Conservation (phyloP, 2,329 filamentous ascomycete genomes). For the Amauroascus verrucosus region DNA sequence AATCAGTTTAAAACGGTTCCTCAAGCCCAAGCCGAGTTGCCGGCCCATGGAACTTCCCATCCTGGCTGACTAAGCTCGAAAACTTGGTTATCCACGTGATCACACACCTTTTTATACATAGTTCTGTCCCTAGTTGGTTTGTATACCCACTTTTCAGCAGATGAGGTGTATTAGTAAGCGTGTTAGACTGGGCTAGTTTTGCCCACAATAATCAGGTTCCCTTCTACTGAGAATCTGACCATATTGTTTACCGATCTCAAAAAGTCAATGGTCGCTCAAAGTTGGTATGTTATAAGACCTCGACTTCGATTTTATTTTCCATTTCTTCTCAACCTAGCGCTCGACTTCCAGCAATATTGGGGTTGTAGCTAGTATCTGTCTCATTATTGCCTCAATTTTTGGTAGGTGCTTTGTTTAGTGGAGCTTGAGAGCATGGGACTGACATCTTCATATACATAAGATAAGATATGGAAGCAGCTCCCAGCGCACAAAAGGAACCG, state of each 20-base stretch:
- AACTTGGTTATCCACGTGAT: too few relatives aligned
- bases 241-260: neutral
- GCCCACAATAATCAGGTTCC: constrained; percentile 5
- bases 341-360: neutral
- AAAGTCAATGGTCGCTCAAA: neutral
- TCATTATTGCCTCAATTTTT: neutral
- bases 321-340: neutral
- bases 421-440: neutral
- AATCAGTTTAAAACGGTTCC: neutral
- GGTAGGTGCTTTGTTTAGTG: neutral
- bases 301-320: neutral
- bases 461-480: neutral
- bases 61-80: too few relatives aligned
- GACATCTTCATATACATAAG: too few relatives aligned
- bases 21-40: too few relatives aligned
- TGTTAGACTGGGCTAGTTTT: constrained; percentile 1
- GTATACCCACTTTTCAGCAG: neutral
- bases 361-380: neutral
- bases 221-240: neutral
- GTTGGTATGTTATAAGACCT: neutral
- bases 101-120: too few relatives aligned
- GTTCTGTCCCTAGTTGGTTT: too few relatives aligned
- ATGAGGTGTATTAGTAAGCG: neutral
- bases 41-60: too few relatives aligned
- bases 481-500: neutral